Percentiles rank a stretch among this genome's conserved stretches.
phyloP scores from a whole-genome alignment of 2,329 filamentous ascomycete species.

The Trichoderma aggressivum region DNA sequence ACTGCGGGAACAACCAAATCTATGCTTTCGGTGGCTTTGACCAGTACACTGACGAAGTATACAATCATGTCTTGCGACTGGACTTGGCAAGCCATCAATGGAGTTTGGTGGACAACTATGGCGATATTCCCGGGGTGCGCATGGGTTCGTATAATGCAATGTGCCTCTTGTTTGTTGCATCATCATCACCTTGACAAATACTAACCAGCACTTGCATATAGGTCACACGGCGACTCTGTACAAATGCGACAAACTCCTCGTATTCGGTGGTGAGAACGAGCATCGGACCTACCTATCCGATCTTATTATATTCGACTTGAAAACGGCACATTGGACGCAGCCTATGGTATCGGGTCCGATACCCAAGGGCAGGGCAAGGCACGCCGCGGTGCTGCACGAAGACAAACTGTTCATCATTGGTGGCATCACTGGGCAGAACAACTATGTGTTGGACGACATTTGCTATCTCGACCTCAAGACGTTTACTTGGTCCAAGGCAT shows the following conservation, averaged over 20 bases:
- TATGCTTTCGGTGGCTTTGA: constrained; percentile 98
- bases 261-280: constrained; percentile 97
- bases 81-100: constrained; percentile 87
- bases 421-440: constrained; percentile 91
- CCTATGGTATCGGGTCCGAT: constrained; percentile 80
- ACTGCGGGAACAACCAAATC: constrained; percentile 94
- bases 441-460: constrained; percentile 89
- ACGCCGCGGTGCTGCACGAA: constrained; percentile 91
- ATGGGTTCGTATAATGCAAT: constrained; percentile 80
- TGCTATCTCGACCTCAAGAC: constrained; percentile 97
- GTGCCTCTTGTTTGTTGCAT: not conserved
- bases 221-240: constrained; percentile 94
- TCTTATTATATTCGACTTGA: constrained; percentile 91
- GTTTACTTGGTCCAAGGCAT: constrained; percentile 93
- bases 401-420: constrained; percentile 96
- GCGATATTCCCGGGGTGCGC: constrained; percentile 91
- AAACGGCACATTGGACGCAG: constrained; percentile 92
- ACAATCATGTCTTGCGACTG: constrained; percentile 91
- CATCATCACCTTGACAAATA: not conserved
- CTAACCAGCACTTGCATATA: constrained; percentile 44
- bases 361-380: constrained; percentile 85
- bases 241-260: constrained; percentile 89
- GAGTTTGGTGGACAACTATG: constrained; percentile 97
- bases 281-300: constrained; percentile 94
- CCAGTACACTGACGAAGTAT: constrained; percentile 97